Evolutionary conservation across 129 eudicot genomes (phyloP), one percentile per base, ranked within the genome.

Genomic region (Centella asiatica): DNA sequence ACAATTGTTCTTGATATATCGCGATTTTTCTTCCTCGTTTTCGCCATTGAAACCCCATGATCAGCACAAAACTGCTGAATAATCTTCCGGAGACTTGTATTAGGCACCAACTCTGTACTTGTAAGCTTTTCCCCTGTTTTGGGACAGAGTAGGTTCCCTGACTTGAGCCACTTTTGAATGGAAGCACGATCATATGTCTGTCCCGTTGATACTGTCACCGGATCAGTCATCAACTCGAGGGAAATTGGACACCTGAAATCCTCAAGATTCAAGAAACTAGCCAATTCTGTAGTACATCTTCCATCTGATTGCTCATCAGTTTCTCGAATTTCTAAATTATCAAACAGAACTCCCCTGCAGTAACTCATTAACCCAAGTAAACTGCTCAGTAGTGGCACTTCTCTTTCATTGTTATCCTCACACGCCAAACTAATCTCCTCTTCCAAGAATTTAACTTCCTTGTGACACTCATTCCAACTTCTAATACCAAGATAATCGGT

Each of bases 201-300:
- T 4, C 97, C 97, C 0, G 97, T 90, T 12, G 94, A 71, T 3
- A 90, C 77, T 0, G 89, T 90, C 64, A 90, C 97, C 0, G 97
- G 97, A 70, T 90, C 97, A 17, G 76, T 81, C 97, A 90, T 90
- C 44, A 90, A 12, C 52, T 90, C 97, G 0, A 86, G 84, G 0
- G 97, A 86, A 49, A 90, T 90, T 7, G 95, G 95, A 44, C 97
- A 89, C 10, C 90, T 79, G 60, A 89, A 89, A 80, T 83, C 97
- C 39, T 78, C 95, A 0, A 79, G 86, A 28, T 83, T 86, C 56
- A 86, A 64, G 64, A 77, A 85, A 46, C 71, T 77, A 4, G 83
- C 68, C 50, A 60, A 64, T 52, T 79, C 95, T 24, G 65, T 9
- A 67, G 62, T 70, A 24, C 51, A 20, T 29, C 57, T 61, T 46